A percentile compares a stretch with the other conserved stretches of the same genome.
Conservation (phyloP, 345 rosid species). For the Rhodamnia argentea region DNA sequence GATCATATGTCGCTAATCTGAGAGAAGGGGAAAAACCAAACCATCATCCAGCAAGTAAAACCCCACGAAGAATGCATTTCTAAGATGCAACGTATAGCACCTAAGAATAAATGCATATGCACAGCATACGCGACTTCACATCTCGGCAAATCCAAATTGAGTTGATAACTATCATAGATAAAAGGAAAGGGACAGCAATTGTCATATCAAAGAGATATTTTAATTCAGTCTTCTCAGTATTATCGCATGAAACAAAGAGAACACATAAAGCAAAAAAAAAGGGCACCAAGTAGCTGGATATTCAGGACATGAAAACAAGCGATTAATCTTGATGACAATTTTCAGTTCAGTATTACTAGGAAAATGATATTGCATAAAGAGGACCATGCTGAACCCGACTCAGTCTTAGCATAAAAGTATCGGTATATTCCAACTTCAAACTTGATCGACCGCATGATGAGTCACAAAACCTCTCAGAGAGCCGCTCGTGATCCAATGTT, state of each 20-base stretch:
- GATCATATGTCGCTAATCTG: constrained; percentile 74
- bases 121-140: not conserved
- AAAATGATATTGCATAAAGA: not conserved
- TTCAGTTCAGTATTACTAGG: not conserved
- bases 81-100: not conserved
- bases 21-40: constrained; percentile 7
- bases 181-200: not conserved
- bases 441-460: not conserved
- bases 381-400: not conserved
- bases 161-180: not conserved
- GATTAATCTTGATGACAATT: not conserved
- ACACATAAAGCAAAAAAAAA: not conserved
- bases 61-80: not conserved
- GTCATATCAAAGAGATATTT: not conserved
- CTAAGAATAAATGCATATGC: not conserved
- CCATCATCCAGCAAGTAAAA: not conserved
- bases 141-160: not conserved
- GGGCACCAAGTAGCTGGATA: not conserved
- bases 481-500: constrained; percentile 74
- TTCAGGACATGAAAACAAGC: not conserved
- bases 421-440: not conserved
- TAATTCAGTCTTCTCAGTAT: not conserved
- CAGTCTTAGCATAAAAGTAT: not conserved
- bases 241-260: not conserved
- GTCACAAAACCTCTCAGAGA: constrained; percentile 68